These are phyloP conservation scores for Hymenoscyphus fructigenus DNA, from an alignment of 2,329 filamentous ascomycete species.

Conservation along the genomic window DNA sequence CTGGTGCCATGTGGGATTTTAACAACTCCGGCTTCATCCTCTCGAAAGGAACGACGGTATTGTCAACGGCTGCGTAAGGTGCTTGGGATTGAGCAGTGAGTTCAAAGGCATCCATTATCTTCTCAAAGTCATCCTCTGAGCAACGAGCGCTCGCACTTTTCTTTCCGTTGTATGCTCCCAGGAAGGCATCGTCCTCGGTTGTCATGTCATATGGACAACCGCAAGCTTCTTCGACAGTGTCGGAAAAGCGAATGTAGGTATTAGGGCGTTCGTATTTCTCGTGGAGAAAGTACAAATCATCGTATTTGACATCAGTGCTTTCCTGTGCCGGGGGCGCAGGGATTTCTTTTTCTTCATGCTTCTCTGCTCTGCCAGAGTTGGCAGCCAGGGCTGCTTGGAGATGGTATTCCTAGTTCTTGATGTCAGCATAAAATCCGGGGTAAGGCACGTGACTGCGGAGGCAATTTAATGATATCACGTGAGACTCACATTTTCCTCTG, in stretches of 20 bases:
- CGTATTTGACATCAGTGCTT: slow-evolving; percentile 72
- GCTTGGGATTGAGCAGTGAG: slow-evolving; percentile 79
- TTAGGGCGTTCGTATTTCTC: slow-evolving; percentile 73
- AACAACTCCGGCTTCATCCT: slow-evolving; percentile 56
- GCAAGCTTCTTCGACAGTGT: slow-evolving; percentile 94
- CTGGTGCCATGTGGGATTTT: slow-evolving; percentile 36
- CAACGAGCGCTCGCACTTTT: slow-evolving; percentile 63
- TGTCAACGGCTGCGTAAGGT: slow-evolving; percentile 87
- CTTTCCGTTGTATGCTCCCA: slow-evolving; percentile 81
- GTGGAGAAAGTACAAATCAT: slow-evolving; percentile 73
- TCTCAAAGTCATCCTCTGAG: slow-evolving; percentile 89
- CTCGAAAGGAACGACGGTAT: slow-evolving; percentile 75
- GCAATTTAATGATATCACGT: slow-evolving; percentile 16
- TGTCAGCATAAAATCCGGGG: slow-evolving; percentile 1
- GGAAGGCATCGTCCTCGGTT: slow-evolving; percentile 81
- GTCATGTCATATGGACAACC: slow-evolving; percentile 93
- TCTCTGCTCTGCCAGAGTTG: slow-evolving; percentile 26
- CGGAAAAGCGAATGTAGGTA: slow-evolving; percentile 96
- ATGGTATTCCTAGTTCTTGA: slow-evolving; percentile 37
- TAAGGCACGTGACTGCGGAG: slow-evolving; percentile 11
- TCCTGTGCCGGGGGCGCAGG: slow-evolving; percentile 64
- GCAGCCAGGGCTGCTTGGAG: slow-evolving; percentile 36
- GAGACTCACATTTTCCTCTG: slow-evolving; percentile 88
- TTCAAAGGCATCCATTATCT: slow-evolving; percentile 93
- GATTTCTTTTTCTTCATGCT: slow-evolving; percentile 43